A percentile compares a stretch with the other conserved stretches of the same genome.
These are phyloP conservation scores for Yamadazyma spencermartinsiae DNA, from an alignment of 1,139 yeast species.

Conservation along the genomic window DNA sequence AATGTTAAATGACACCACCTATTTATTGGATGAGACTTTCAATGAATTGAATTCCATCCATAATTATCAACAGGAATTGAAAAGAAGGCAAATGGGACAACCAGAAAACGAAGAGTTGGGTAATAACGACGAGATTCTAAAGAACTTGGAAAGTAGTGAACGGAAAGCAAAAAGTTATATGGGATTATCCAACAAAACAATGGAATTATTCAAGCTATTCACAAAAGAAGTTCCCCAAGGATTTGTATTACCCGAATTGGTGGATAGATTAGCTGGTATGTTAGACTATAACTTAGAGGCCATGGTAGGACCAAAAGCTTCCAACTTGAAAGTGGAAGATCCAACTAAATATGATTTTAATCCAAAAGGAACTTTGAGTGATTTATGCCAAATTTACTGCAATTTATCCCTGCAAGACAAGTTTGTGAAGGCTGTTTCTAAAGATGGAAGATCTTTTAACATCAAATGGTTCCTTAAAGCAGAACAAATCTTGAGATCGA, in stretches of 20 bases:
- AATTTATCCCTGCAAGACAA: slow-evolving; percentile 65
- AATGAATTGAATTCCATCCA: slow-evolving; percentile 79
- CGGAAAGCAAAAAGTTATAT: slow-evolving; percentile 78
- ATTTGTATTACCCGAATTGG: slow-evolving; percentile 85
- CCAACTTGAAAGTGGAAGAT: slow-evolving; percentile 78
- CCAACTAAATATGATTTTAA: slow-evolving; percentile 85
- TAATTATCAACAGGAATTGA: slow-evolving; percentile 61
- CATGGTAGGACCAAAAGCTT: slow-evolving; percentile 92
- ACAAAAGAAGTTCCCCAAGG: slow-evolving; percentile 86
- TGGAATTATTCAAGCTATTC: slow-evolving; percentile 74
- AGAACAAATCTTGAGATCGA: slow-evolving; percentile 57
- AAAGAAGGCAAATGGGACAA: slow-evolving; percentile 38
- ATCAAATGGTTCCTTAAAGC: slow-evolving; percentile 70
- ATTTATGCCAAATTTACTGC: slow-evolving; percentile 71
- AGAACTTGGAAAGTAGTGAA: slow-evolving; percentile 63
- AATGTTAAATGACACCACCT: slow-evolving; percentile 92
- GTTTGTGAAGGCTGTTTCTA: slow-evolving; percentile 78
- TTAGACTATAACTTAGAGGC: slow-evolving; percentile 86
- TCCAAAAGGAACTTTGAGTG: slow-evolving; percentile 70
- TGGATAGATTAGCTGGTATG: slow-evolving; percentile 94
- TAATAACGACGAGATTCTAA: slow-evolving; percentile 57
- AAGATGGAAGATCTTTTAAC: slow-evolving; percentile 86
- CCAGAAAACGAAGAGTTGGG: slow-evolving; percentile 48
- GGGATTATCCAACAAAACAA: slow-evolving; percentile 81
- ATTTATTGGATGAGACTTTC: slow-evolving; percentile 85